phyloP scores from a whole-genome alignment of 352 stramenopile genomes.

The Globisporangium irregulare region DNA sequence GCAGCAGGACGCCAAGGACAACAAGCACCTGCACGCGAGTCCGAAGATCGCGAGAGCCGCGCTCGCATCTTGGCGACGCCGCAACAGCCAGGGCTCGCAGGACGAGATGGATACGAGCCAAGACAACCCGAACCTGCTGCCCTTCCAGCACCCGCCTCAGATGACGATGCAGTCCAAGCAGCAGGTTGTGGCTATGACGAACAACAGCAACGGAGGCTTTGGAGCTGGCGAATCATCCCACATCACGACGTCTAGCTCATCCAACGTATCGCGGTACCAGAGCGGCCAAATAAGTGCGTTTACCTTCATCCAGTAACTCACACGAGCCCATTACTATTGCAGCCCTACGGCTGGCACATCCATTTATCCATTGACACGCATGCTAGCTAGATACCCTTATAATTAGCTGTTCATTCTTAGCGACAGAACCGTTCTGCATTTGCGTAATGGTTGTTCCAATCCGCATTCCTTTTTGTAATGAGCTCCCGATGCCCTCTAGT shows the following conservation, averaged over 20 bases:
- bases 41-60: slow-evolving; percentile 39
- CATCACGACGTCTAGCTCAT: slow-evolving; percentile 8
- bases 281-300: slow-evolving; percentile 17
- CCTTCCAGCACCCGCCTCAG: slow-evolving; percentile 22
- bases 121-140: slow-evolving; percentile 30
- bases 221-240: slow-evolving; percentile 12
- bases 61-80: slow-evolving; percentile 39
- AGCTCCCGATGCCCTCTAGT: not conserved
- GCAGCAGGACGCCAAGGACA: slow-evolving; percentile 6
- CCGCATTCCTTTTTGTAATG: not conserved
- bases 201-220: not conserved
- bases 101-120: slow-evolving; percentile 7
- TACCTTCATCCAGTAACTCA: slow-evolving; percentile 10
- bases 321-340: too few relatives aligned
- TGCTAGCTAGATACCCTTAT: slow-evolving; percentile 2
- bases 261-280: slow-evolving; percentile 14
- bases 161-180: slow-evolving; percentile 12
- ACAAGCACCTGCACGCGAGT: slow-evolving; percentile 23
- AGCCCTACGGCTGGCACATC: not conserved
- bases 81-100: slow-evolving; percentile 22
- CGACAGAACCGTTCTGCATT: too few relatives aligned
- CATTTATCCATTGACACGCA: not conserved
- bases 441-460: not conserved
- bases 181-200: not conserved
- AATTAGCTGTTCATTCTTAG: slow-evolving; percentile 7